Conservation (phyloP, 208 protist genomes). For the Wallacemonas sp. region DNA sequence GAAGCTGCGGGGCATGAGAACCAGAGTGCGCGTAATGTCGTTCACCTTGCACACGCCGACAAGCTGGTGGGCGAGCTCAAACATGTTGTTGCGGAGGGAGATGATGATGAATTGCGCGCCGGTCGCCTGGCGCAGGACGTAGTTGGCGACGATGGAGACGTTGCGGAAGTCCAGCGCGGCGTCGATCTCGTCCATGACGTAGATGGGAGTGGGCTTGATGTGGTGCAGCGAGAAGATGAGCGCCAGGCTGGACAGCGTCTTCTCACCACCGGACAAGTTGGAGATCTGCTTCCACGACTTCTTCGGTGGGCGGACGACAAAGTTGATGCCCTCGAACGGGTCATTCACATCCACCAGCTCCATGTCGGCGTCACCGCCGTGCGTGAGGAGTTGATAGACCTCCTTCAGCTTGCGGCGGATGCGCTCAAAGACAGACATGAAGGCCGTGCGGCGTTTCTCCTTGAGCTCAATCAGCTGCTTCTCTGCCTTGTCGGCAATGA, state of each 20-base stretch:
- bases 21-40: slow-evolving; percentile 97
- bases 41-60: slow-evolving; percentile 99
- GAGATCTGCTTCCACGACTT: slow-evolving; percentile 99
- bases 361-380: slow-evolving; percentile 99
- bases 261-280: slow-evolving; percentile 99
- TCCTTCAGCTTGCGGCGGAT: slow-evolving; percentile 99
- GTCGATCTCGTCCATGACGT: slow-evolving; percentile 99
- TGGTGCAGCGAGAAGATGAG: slow-evolving; percentile 99
- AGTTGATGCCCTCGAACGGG: slow-evolving; percentile 98
- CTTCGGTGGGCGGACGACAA: slow-evolving; percentile 98
- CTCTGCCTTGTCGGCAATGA: slow-evolving; percentile 75
- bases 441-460: slow-evolving; percentile 91
- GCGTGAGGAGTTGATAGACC: slow-evolving; percentile 99
- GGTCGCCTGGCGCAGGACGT: slow-evolving; percentile 97
- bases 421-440: slow-evolving; percentile 97
- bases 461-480: slow-evolving; percentile 66
- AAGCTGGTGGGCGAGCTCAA: slow-evolving; percentile 97
- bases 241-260: slow-evolving; percentile 98
- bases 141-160: slow-evolving; percentile 99
- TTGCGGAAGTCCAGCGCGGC: slow-evolving; percentile 99
- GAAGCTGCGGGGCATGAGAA: slow-evolving; percentile 94
- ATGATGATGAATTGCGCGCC: slow-evolving; percentile 99
- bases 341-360: slow-evolving; percentile 99
- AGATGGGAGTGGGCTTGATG: slow-evolving; percentile 99
- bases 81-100: slow-evolving; percentile 98